Base-by-base conservation (phyloP, 495 filamentous ascomycete species). In the Tuber calosporum region DNA sequence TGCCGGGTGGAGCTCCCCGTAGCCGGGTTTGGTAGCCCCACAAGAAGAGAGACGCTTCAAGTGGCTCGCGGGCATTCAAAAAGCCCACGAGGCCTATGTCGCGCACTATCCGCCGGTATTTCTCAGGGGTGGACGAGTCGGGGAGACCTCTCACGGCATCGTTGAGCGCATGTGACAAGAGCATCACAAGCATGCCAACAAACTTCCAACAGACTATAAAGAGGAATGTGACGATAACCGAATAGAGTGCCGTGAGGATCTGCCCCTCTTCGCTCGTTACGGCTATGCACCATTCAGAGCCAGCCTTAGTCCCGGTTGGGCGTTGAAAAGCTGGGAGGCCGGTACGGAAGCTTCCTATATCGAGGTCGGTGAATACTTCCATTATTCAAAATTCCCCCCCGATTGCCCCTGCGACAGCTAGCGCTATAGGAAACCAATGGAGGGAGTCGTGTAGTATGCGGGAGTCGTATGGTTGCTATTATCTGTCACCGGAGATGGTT, bases 61-160 rank as follows among this genome's bases (percentile, higher is more conserved):
- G 67, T 15, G 67, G 67, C 26, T 68, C 67, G 2, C 67, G 67
- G 19, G 67, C 26, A 40, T 68, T 68, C 67, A 8, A 68, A 40
- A 68, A 68, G 36, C 67, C 67, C 0, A 68, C 67, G 0, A 15
- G 1, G 19, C 2, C 26, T 1, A 68, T 11, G 1, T 22, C 39
- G 0, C 9, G 67, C 3, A 37, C 8, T 36, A 37, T 37, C 1
- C 1, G 4, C 9, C 38, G 38, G 38, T n/a, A n/a, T n/a, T n/a
- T n/a, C n/a, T n/a, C n/a, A n/a, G n/a, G n/a, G n/a, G n/a, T n/a
- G n/a, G n/a, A n/a, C n/a, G n/a, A n/a, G n/a, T n/a, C n/a, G 9
- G 38, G 38, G 1, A 39, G 38, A n/a, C n/a, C n/a, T n/a, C n/a
- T n/a, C n/a, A 34, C n/a, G 17, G 66, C 2, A 2, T 8, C 13